These are phyloP conservation scores for Hyaloscypha hepaticicola DNA, from an alignment of 495 filamentous ascomycete genomes.

Conservation along the genomic window DNA sequence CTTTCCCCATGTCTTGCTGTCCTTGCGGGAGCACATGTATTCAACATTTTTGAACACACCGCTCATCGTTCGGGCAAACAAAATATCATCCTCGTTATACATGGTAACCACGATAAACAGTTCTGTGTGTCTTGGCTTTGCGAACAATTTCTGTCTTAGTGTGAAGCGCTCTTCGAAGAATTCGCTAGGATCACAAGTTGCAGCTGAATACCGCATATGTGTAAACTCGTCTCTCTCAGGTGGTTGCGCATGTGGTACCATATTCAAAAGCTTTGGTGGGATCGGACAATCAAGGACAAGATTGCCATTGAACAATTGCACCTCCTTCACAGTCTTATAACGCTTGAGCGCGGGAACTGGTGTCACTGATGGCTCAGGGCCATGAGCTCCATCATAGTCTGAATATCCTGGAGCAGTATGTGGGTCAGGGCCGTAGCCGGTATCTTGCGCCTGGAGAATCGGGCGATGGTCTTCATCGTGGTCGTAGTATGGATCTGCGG, in stretches of 20 bases:
- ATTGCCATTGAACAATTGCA: conserved; percentile 94
- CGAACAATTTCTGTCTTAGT: conserved; percentile 89
- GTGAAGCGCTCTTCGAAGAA: conserved; percentile 91
- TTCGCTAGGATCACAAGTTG: conserved; percentile 88
- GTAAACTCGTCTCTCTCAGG: conserved; percentile 95
- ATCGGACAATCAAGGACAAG: conserved; percentile 97
- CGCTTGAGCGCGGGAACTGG: conserved; percentile 70
- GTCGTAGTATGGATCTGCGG: conserved; percentile 19
- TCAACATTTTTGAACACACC: conserved; percentile 99
- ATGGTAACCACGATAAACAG: conserved; percentile 98
- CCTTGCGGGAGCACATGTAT: conserved; percentile 87
- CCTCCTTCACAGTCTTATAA: conserved; percentile 99
- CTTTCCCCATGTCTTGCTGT: conserved; percentile 96
- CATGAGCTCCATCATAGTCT: conserved; percentile 32
- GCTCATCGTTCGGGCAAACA: conserved; percentile 94
- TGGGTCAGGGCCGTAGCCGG: conserved; percentile 45
- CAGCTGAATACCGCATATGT: conserved; percentile 97
- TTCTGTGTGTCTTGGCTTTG: conserved; percentile 90
- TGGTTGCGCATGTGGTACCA: conserved; percentile 76
- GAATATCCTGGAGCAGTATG: conserved; percentile 37
- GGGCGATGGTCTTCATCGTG: conserved; percentile 44
- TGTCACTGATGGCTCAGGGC: conserved; percentile 47
- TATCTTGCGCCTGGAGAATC: conserved; percentile 48
- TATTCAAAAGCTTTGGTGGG: conserved; percentile 80
- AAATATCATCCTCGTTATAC: conserved; percentile 98